Evolutionary conservation across 2,329 filamentous ascomycete genomes (phyloP).

Genomic region (Exserohilum turcica): DNA sequence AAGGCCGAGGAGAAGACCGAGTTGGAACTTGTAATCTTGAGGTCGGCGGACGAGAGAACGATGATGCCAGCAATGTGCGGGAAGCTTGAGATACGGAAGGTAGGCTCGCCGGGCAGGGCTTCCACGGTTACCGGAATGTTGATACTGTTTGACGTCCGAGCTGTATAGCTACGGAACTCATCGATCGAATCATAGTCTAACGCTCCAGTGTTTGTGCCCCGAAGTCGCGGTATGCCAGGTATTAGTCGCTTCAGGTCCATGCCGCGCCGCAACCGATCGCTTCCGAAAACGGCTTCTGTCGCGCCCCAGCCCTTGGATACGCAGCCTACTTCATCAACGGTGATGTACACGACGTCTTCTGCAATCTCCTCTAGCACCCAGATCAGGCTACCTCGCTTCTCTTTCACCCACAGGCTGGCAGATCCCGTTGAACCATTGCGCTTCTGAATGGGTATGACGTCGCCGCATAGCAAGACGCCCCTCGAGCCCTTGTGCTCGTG

Average conservation of each 20-base stretch:
- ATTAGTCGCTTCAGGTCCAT: conserved; percentile 79
- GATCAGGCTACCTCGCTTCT: conserved; percentile 89
- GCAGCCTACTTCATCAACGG: conserved; percentile 76
- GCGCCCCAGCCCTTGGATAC: conserved; percentile 74
- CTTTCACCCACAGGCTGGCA: conserved; percentile 97
- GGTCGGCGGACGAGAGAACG: conserved; percentile 77
- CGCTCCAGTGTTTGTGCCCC: conserved; percentile 71
- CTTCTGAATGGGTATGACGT: conserved; percentile 98
- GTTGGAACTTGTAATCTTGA: conserved; percentile 90
- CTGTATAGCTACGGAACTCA: conserved; percentile 80
- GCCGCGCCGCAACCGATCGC: conserved; percentile 67
- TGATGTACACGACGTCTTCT: conserved; percentile 82
- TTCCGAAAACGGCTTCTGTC: conserved; percentile 85
- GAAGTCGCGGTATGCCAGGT: conserved; percentile 78
- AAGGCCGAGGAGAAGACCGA: conserved; percentile 90
- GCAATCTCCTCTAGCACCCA: conserved; percentile 99
- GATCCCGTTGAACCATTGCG: conserved; percentile 89
- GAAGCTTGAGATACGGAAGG: conserved; percentile 87
- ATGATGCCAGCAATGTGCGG: conserved; percentile 97
- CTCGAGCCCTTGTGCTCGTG: conserved; percentile 77
- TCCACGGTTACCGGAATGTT: conserved; percentile 86
- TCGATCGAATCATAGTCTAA: conserved; percentile 78
- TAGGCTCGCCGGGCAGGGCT: conserved; percentile 69
- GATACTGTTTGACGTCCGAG: conserved; percentile 74
- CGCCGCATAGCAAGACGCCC: conserved; percentile 90